Evolutionary conservation across 805 yeast genomes (phyloP), one percentile per base, ranked within the genome.

Genomic region (Saccharomycopsis olivae): DNA sequence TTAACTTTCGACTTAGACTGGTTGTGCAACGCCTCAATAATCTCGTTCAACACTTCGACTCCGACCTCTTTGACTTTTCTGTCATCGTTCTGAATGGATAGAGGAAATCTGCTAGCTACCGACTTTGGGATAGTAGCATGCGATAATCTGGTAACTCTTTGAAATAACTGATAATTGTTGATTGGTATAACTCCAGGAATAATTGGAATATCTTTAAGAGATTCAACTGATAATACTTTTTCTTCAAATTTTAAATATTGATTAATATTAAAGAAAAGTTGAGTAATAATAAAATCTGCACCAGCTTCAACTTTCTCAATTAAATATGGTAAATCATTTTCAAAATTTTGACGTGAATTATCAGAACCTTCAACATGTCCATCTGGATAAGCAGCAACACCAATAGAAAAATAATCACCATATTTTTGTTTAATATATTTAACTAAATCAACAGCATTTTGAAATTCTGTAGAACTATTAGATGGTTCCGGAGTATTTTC

Each of bases 321-420:
- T 58, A 92, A 68, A 54, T 59, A 86, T 5, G 92, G 89, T 35
- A 89, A 53, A 58, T 89, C 98, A 35, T 69, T 69, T 17, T 56
- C 55, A 20, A 25, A 46, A 51, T 75, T 71, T 56, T 87, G 95
- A 27, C 66, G 68, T 6, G 73, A 59, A 34, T 62, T 68, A 50
- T 78, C 84, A 1, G 86, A 69, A 11, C 94, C 89, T 50, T 88
- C 95, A 27, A 85, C 87, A 60, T 89, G 96, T 15, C 98, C 98
- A 56, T 89, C 98, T 6, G 98, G 96, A 58, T 89, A 89, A 1
- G 94, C 96, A 2, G 98, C 98, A 13, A 89, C 98, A 45, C 98
- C 98, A 40, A 89, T 67, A 55, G 95, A 83, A 61, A 89, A 89
- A 51, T 77, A 80, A 54, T 83, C 83, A 3, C 85, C 92, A 55